These are phyloP conservation scores for Thymus quinquecostatus DNA, from an alignment of 257 asterid species.

Conservation along the genomic window DNA sequence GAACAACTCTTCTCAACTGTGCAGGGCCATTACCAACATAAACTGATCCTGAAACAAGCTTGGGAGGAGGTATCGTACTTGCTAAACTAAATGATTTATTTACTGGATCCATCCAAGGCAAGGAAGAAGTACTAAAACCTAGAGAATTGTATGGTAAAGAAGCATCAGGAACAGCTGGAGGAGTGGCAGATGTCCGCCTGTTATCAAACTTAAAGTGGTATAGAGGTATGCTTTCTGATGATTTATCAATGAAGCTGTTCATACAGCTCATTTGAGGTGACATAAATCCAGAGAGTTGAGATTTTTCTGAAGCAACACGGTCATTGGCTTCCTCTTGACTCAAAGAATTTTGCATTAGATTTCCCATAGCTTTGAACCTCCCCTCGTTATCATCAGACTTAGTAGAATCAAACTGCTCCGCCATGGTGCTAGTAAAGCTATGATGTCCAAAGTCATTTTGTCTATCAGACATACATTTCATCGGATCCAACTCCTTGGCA, in stretches of 20 bases:
- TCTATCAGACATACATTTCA: constrained; percentile 67
- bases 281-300: constrained; percentile 89
- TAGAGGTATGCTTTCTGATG: constrained; percentile 90
- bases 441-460: constrained; percentile 49
- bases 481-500: constrained; percentile 70
- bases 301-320: constrained; percentile 72
- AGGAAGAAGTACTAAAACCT: constrained; percentile 84
- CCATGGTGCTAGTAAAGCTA: constrained; percentile 42
- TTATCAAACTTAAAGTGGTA: constrained; percentile 87
- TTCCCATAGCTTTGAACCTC: constrained; percentile 60
- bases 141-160: constrained; percentile 62
- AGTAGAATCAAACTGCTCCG: constrained; percentile 41
- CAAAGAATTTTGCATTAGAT: constrained; percentile 50
- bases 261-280: constrained; percentile 92
- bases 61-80: constrained; percentile 78
- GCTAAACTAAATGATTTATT: constrained; percentile 82
- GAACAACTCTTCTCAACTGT: constrained; percentile 90
- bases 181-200: constrained; percentile 50
- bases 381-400: constrained; percentile 52
- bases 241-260: constrained; percentile 88
- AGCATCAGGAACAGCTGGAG: constrained; percentile 64
- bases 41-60: constrained; percentile 78
- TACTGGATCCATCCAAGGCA: constrained; percentile 91
- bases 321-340: constrained; percentile 58
- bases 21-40: constrained; percentile 77